Evolutionary conservation across 1,284 basidiomycete genomes (phyloP).

Genomic region (Irpex sp.): DNA sequence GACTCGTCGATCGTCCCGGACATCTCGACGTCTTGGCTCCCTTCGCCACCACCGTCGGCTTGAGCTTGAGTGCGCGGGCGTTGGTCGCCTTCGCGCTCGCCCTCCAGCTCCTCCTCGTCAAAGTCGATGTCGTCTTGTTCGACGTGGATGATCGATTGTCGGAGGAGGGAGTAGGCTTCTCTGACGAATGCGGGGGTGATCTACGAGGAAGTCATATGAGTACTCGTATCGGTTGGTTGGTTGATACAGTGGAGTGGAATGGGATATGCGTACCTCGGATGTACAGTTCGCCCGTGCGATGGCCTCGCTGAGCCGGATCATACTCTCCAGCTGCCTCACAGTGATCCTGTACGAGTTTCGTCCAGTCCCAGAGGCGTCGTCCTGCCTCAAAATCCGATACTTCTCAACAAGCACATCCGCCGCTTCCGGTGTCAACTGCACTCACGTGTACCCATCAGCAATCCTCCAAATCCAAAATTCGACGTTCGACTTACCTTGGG

Average conservation of each 20-base stretch:
- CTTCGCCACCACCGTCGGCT: slow-evolving; percentile 32
- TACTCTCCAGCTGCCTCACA: slow-evolving; percentile 93
- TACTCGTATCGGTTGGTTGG: neutral
- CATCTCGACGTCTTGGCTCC: slow-evolving; percentile 64
- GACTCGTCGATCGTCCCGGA: slow-evolving; percentile 57
- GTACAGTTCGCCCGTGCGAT: slow-evolving; percentile 97
- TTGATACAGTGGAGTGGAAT: neutral
- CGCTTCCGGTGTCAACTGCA: slow-evolving; percentile 87
- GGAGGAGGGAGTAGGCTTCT: slow-evolving; percentile 91
- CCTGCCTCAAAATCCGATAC: slow-evolving; percentile 89
- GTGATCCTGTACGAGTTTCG: slow-evolving; percentile 95
- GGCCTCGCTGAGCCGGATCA: slow-evolving; percentile 96
- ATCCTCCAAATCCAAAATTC: no score
- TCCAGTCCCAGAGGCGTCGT: slow-evolving; percentile 86
- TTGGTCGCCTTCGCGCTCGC: slow-evolving; percentile 39
- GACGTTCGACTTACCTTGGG: slow-evolving; percentile 67
- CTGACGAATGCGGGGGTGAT: slow-evolving; percentile 92
- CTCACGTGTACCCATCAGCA: neutral
- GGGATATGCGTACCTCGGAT: slow-evolving; percentile 56
- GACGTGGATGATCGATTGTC: slow-evolving; percentile 98
- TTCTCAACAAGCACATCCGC: slow-evolving; percentile 94
- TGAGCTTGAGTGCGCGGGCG: neutral
- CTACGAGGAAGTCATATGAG: slow-evolving; percentile 32
- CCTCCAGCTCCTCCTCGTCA: slow-evolving; percentile 85
- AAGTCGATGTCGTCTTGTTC: slow-evolving; percentile 99